Evolutionary conservation across 2,329 filamentous ascomycete species (phyloP).

Genomic region (Cladosporium sp.): DNA sequence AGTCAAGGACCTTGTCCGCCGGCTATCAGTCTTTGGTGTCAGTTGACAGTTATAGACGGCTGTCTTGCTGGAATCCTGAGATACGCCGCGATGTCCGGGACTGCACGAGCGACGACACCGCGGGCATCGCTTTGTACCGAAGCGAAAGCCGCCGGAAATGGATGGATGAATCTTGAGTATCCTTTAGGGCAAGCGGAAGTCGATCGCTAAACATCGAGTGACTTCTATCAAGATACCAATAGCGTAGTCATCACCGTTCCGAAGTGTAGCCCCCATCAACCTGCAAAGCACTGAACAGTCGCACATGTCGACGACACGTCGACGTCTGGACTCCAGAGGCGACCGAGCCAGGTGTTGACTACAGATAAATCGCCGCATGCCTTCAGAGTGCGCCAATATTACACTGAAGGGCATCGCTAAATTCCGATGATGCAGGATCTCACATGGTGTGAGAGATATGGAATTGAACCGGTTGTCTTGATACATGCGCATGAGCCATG

Average conservation of each 20-base stretch:
- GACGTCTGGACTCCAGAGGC: background rate
- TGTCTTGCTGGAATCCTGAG: background rate
- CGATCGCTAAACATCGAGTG: background rate
- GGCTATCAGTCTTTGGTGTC: background rate
- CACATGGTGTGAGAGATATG: background rate
- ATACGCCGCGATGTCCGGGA: background rate
- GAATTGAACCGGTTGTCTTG: background rate
- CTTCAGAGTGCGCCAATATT: background rate
- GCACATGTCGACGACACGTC: background rate
- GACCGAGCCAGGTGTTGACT: background rate
- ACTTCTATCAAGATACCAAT: background rate
- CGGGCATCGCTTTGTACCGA: constrained; percentile 7
- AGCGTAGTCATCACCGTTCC: background rate
- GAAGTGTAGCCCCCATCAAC: background rate
- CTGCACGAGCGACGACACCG: constrained; percentile 5
- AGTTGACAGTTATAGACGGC: background rate
- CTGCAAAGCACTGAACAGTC: background rate
- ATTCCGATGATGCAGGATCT: background rate
- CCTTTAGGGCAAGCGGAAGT: background rate
- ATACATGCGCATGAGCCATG: background rate
- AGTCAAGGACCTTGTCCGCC: background rate
- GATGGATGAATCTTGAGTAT: background rate
- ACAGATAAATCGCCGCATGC: background rate
- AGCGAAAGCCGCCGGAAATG: constrained; percentile 1
- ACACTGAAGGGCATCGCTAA: background rate